phyloP scores from a whole-genome alignment of 768 basidiomycete species.

The Trametes cubensis region DNA sequence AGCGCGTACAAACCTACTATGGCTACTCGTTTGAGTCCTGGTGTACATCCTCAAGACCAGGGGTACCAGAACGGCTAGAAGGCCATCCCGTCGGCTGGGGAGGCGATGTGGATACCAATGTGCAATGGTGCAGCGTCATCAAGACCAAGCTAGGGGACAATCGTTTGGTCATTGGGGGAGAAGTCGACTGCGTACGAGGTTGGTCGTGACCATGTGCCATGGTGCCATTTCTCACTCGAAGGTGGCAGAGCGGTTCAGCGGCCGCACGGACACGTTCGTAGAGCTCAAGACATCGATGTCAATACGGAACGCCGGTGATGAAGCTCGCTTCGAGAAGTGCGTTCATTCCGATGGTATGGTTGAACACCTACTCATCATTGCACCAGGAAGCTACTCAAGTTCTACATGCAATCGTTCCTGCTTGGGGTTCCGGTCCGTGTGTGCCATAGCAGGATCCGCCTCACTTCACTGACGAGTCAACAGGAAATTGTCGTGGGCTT shows the following conservation, averaged over 20 bases:
- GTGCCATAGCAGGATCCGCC: not conserved
- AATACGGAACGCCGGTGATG: constrained; percentile 66
- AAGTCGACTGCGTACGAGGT: constrained; percentile 90
- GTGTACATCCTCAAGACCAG: constrained; percentile 56
- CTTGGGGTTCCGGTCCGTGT: constrained; percentile 82
- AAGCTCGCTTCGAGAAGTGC: constrained; percentile 79
- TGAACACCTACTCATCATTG: constrained; percentile 1
- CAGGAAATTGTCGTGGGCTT: constrained; percentile 89
- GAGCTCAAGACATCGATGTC: constrained; percentile 86
- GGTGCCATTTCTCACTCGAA: not conserved
- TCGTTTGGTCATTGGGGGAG: constrained; percentile 80
- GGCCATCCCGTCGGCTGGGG: constrained; percentile 59
- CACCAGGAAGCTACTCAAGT: constrained; percentile 85
- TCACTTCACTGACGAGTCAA: not conserved
- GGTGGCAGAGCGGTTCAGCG: constrained; percentile 60
- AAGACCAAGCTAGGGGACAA: constrained; percentile 79
- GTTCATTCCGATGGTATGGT: constrained; percentile 20
- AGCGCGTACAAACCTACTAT: constrained; percentile 71
- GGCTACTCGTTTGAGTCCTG: constrained; percentile 92
- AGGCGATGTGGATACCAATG: constrained; percentile 82
- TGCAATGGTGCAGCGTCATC: constrained; percentile 89
- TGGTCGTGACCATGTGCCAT: constrained; percentile 21
- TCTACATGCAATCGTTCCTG: constrained; percentile 90
- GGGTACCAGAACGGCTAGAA: constrained; percentile 13
- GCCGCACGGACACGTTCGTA: constrained; percentile 68